Base-by-base conservation (phyloP, 78 protist genomes). In the Dictyostelium intermedium region DNA sequence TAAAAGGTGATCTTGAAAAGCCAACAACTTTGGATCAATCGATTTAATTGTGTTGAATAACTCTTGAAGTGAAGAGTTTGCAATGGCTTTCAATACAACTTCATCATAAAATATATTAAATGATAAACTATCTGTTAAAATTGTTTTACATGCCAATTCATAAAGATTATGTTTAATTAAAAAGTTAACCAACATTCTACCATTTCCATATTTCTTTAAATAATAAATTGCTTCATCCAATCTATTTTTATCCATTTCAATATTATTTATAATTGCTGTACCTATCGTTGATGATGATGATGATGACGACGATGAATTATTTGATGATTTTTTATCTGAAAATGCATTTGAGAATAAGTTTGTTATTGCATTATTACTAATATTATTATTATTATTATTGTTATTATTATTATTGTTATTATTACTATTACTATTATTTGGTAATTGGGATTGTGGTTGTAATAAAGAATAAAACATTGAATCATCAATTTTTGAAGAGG, bases 221-320 rank as follows among this genome's bases (percentile, higher is more conserved):
- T 89, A 95, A 43, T 83, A 89, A 23, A 95, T 79, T 16, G 91
- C 86, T 80, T 95, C 92, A 11, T 89, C 93, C 4, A 76, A 32
- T 83, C 91, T 34, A 23, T 18, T 37, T 10, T 87, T 53, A 37
- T 92, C 92, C 20, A 56, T 53, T 18, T 45, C 66, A n/a, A 39
- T 72, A 34, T 32, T 30, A 47, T 35, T 89, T 47, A 72, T 70
- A 34, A 79, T 27, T 39, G 76, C 13, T 23, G 60, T 34, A 14
- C 1, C n/a, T 5, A 6, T 32, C 25, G 35, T 30, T 50, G 84
- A n/a, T 41, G 85, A 37, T n/a, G n/a, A n/a, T n/a, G n/a, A n/a
- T n/a, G n/a, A n/a, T n/a, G n/a, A n/a, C n/a, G n/a, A n/a, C n/a
- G n/a, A n/a, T 61, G 72, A 34, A 25, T 39, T 8, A 25, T 18